Conservation (phyloP, 139 green algal genomes). For the Chlorella sorokiniana region DNA sequence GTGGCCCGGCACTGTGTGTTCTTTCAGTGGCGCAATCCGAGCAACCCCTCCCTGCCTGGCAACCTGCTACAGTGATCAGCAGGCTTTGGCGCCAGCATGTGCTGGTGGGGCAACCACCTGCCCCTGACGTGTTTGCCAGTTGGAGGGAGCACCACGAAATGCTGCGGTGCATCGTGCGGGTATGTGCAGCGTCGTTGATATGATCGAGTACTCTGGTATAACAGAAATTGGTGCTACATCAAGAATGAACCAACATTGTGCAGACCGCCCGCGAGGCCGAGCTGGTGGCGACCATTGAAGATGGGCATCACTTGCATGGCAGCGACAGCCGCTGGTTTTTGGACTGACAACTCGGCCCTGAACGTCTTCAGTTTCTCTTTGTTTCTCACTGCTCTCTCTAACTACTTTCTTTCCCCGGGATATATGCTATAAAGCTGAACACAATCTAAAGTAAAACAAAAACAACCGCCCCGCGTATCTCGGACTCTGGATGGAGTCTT, state of each 20-base stretch:
- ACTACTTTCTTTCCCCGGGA: neutral
- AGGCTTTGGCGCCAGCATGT: constrained; percentile 49
- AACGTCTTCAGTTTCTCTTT: neutral
- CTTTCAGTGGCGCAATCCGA: too few species aligned
- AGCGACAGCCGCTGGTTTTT: constrained; percentile 24
- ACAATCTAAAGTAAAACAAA: neutral
- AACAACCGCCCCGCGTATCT: too few species aligned
- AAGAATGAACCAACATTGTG: neutral
- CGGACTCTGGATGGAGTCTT: too few species aligned
- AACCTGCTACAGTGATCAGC: constrained; percentile 14
- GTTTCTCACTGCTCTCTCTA: neutral
- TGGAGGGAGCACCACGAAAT: constrained; percentile 50
- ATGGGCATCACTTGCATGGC: neutral
- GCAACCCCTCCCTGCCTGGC: too few species aligned
- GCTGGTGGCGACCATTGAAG: neutral
- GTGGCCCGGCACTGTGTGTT: neutral
- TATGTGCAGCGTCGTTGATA: neutral
- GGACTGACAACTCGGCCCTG: neutral
- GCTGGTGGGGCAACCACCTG: constrained; percentile 9
- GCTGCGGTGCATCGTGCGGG: constrained; percentile 31
- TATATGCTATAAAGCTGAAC: neutral
- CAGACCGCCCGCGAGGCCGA: neutral
- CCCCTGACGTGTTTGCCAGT: constrained; percentile 43
- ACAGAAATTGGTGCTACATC: neutral
- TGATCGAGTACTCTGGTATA: neutral